Conservation (phyloP, 75 land plant genomes). For the Cunninghamia lanceolata region DNA sequence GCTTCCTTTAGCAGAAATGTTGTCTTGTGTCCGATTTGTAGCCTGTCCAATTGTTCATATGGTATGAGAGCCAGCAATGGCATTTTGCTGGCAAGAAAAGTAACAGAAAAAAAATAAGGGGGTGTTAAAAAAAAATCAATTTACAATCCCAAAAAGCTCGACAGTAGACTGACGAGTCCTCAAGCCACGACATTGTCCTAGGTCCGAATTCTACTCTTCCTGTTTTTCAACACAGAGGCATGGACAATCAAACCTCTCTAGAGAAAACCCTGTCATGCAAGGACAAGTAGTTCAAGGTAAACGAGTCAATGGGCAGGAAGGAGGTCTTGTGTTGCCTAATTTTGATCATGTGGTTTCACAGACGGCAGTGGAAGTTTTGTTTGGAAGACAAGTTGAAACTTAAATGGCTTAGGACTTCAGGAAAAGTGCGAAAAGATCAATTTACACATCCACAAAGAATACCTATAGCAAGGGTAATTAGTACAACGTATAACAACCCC, state of each 20-base stretch:
- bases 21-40: neutral
- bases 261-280: neutral
- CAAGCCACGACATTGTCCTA: no score
- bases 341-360: no score
- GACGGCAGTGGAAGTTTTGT: no score
- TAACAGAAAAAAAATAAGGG: neutral
- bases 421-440: neutral
- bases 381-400: no score
- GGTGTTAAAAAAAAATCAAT: neutral
- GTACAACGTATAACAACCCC: neutral
- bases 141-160: neutral
- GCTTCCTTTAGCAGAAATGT: neutral
- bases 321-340: no score
- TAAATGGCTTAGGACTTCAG: no score
- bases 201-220: neutral
- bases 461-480: neutral
- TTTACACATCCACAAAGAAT: neutral
- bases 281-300: neutral
- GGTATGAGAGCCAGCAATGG: no score
- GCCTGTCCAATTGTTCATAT: neutral
- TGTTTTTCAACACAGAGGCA: neutral
- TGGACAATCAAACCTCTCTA: neutral
- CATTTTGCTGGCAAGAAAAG: no score
- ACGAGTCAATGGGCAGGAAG: no score
- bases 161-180: no score